Base-by-base conservation (phyloP, 2,329 filamentous ascomycete genomes). In the Hymenoscyphus repandus region DNA sequence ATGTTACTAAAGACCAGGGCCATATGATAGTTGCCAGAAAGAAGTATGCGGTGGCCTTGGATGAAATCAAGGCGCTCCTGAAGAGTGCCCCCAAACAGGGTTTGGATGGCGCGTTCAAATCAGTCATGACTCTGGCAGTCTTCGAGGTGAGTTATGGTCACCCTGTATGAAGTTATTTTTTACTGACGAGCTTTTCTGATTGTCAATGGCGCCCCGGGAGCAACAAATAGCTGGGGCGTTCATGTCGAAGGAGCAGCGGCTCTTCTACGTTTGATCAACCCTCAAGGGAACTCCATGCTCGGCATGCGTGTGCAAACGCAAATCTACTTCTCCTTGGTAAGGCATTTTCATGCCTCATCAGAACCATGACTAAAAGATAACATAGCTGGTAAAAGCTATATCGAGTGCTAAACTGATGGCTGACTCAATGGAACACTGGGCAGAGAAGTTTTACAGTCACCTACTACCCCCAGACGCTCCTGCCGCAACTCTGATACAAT, bases 21-120 rank as follows among this genome's bases (percentile, higher is more conserved):
- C 67, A 71, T 6, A 73, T 76, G 65, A 66, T 70, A 3, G 68
- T 70, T 49, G 76, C 77, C 4, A 71, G 71, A 10, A 72, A 74
- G 55, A 76, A 72, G 56, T 79, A 79, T 59, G 72, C 71, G 6
- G 69, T 70, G 7, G 75, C 74, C 6, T 66, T 80, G 1, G 66
- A 68, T n/a, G 58, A 76, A 46, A 74, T 73, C 9, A 76, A 75
- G 41, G 61, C 66, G 17, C 72, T 74, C 1, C 66, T 80, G 13
- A 63, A 66, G 22, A 65, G 75, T 50, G 69, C 72, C 0, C 54
- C 54, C 11, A 71, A 73, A 52, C 70, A 72, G 3, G 63, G 73
- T 52, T 73, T 76, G 50, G 75, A 78, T 55, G 73, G 68, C 40
- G 77, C 74, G 1, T 76, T 80, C 69, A 72, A 79, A 10, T 71